Conservation (phyloP, 768 basidiomycete genomes). For the Exidia glandulosa region DNA sequence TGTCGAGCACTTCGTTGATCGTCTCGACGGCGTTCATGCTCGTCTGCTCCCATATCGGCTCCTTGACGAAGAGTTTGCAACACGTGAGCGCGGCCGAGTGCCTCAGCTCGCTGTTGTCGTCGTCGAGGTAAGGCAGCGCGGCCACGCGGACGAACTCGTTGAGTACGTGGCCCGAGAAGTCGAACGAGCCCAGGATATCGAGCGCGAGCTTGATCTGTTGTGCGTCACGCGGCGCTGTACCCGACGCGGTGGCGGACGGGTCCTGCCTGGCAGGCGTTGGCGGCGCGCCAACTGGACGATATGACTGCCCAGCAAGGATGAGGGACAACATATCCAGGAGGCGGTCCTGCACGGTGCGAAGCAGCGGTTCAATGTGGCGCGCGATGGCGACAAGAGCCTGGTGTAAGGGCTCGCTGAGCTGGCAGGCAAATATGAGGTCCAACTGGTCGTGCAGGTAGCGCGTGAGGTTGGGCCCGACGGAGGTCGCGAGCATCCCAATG, state of each 20-base stretch:
- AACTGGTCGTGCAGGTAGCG: conserved; percentile 93
- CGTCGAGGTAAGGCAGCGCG: conserved; percentile 87
- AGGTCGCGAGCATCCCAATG: conserved; percentile 88
- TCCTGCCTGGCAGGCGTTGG: not conserved
- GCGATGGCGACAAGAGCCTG: conserved; percentile 79
- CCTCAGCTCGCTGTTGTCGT: conserved; percentile 80
- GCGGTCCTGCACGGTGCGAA: conserved; percentile 91
- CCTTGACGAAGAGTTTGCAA: conserved; percentile 82
- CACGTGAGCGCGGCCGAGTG: conserved; percentile 86
- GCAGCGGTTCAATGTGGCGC: conserved; percentile 75
- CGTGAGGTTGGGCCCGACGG: conserved; percentile 92
- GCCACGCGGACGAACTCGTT: conserved; percentile 93
- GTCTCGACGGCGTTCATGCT: conserved; percentile 94
- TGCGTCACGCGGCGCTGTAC: conserved; percentile 3
- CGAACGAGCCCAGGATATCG: conserved; percentile 78
- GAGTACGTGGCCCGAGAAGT: conserved; percentile 88
- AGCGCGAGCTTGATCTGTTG: conserved; percentile 67
- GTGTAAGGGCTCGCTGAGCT: conserved; percentile 79
- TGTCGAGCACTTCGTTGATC: conserved; percentile 96
- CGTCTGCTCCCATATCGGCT: conserved; percentile 92
- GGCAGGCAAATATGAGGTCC: conserved; percentile 92
- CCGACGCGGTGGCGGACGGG: conserved; percentile 1
- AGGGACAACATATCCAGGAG: conserved; percentile 75
- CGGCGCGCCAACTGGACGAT: conserved; percentile 83
- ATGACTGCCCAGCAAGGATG: conserved; percentile 73